Base-by-base conservation (phyloP, 805 yeast genomes). In the Wickerhamiella kurtzmanii region DNA sequence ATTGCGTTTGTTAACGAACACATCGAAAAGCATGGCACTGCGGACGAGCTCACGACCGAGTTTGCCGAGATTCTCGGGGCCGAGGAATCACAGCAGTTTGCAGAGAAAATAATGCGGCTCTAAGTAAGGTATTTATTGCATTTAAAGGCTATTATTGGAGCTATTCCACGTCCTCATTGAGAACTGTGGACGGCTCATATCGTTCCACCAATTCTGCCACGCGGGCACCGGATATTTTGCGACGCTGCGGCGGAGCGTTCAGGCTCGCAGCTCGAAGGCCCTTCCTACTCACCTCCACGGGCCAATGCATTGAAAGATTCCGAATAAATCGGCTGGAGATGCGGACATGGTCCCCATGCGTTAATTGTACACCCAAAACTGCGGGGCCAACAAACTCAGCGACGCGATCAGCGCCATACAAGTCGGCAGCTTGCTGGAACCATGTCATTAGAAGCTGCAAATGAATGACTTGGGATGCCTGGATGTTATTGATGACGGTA, bases 281-380 rank as follows among this genome's bases (percentile, higher is more conserved):
- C 4, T 19, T 21, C 32, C 18, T 17, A 11, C 25, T 22, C 13
- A 22, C 2, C 37, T n/a, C 28, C 3, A 28, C 40, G 6, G 46
- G 41, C 54, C 54, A 81, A 53, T 68, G 58, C 32, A 68, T 74
- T 37, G 80, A 55, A 4, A 80, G 53, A 49, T 74, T 77, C 46
- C 70, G 72, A 18, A 78, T 62, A 48, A 73, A 76, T 43, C 83
- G 64, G 20, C 70, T 67, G 1, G 80, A 76, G 16, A 80, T 68
- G 5, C 73, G 66, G 5, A 71, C 52, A 41, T 69, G 63, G 50
- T 77, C 77, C 38, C 70, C 68, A 49, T 69, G 72, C 3, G 71
- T 66, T 2, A 67, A 56, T 32, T 63, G 64, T 53, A 74, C 74
- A 40, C 80, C 80, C 47, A 80, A 71, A 28, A 82, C 53, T 13